A percentile compares a stretch with the other conserved stretches of the same genome.
phyloP scores from a whole-genome alignment of 768 basidiomycete genomes.

The Hortiboletus campestris region DNA sequence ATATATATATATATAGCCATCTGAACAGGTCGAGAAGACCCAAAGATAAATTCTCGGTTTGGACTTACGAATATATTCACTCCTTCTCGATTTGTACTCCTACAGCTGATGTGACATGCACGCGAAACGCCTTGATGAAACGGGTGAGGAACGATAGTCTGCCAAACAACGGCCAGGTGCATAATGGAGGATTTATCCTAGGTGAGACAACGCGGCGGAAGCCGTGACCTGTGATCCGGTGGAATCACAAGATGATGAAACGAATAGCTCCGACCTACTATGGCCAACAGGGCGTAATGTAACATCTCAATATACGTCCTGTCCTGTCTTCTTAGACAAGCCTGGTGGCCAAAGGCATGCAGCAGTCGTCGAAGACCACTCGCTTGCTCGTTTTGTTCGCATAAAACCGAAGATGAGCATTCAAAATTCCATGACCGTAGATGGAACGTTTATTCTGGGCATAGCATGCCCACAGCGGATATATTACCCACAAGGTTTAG shows the following conservation, averaged over 20 bases:
- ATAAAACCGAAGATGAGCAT: too few relatives aligned
- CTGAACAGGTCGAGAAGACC: not conserved
- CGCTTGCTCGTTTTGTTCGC: not conserved
- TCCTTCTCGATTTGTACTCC: not conserved
- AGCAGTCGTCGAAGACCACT: not conserved
- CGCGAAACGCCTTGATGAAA: not conserved
- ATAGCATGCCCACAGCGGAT: not conserved
- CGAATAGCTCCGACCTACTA: not conserved
- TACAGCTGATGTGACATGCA: not conserved
- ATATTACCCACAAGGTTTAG: not conserved
- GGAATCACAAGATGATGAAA: too few relatives aligned
- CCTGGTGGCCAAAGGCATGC: too few relatives aligned
- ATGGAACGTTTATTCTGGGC: not conserved
- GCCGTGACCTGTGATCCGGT: not conserved
- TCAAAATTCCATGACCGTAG: not conserved
- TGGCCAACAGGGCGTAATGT: not conserved
- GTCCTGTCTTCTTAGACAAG: too few relatives aligned
- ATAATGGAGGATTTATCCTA: not conserved
- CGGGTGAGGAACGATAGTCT: not conserved
- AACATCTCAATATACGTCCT: too few relatives aligned
- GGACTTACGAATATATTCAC: too few relatives aligned
- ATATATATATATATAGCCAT: not conserved
- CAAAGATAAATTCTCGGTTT: too few relatives aligned
- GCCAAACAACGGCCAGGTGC: not conserved
- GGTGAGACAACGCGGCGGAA: not conserved